phyloP scores from a whole-genome alignment of 2,329 filamentous ascomycete genomes.

The Pseudopithomyces maydicus region DNA sequence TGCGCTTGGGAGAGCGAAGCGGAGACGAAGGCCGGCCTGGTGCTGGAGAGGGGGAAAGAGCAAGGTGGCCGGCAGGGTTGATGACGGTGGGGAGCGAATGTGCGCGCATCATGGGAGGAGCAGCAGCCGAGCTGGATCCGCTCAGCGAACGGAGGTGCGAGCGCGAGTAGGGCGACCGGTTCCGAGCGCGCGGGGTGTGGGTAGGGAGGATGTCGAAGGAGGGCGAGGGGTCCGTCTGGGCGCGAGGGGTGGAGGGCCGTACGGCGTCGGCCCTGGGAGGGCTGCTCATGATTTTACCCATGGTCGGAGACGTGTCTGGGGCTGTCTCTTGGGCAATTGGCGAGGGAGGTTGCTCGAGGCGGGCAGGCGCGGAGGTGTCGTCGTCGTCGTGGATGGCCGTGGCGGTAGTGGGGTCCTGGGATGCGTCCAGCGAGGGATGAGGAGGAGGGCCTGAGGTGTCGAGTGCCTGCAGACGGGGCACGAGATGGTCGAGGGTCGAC shows the following conservation, averaged over 20 bases:
- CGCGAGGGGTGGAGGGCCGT: conserved; percentile 42
- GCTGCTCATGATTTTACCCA: conserved; percentile 32
- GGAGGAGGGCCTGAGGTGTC: conserved; percentile 15
- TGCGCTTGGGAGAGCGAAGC: conserved; percentile 50
- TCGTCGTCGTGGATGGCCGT: conserved; percentile 2
- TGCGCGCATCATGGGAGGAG: conserved; percentile 54
- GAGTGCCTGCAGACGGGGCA: conserved; percentile 31
- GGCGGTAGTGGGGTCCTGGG: conserved; percentile 1
- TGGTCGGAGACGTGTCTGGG: conserved; percentile 11
- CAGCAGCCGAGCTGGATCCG: conserved; percentile 44
- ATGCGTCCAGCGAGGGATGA: conserved; percentile 1
- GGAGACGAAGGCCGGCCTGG: conserved; percentile 45
- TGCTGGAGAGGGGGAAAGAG: conserved; percentile 39
- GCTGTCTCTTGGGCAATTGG: not conserved
- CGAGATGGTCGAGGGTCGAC: conserved; percentile 24
- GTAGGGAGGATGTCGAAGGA: conserved; percentile 32
- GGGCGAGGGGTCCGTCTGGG: conserved; percentile 46
- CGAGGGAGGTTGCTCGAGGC: not conserved
- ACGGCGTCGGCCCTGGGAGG: conserved; percentile 25
- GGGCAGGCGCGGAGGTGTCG: not conserved
- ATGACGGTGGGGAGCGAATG: conserved; percentile 53
- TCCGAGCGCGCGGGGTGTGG: conserved; percentile 45
- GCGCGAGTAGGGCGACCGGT: conserved; percentile 54
- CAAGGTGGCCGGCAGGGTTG: conserved; percentile 36
- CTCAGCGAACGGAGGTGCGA: conserved; percentile 54